Evolutionary conservation across 352 stramenopile species (phyloP).

Genomic region (Halophytophthora batemanensis): DNA sequence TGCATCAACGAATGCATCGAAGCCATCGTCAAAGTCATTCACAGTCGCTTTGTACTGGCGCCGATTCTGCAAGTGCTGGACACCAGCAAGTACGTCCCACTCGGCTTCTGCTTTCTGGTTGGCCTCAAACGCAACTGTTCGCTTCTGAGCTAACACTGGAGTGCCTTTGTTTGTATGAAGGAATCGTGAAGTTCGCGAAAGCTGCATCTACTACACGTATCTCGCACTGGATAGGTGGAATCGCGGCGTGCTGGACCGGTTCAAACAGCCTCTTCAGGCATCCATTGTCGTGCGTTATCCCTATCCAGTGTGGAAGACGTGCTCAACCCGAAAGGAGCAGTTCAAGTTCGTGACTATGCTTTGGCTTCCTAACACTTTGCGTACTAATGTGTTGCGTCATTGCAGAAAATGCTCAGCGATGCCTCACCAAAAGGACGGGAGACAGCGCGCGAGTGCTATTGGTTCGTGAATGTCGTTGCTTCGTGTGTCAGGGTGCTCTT

Average conservation of each 20-base stretch:
- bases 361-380: not conserved
- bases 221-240: constrained; percentile 44
- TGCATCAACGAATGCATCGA: constrained; percentile 56
- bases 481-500: not conserved
- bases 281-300: constrained; percentile 30
- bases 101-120: not conserved
- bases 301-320: not conserved
- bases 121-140: no score
- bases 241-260: constrained; percentile 33
- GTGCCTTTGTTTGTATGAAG: constrained; percentile 16
- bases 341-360: not conserved
- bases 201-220: constrained; percentile 51
- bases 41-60: constrained; percentile 46
- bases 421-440: constrained; percentile 57
- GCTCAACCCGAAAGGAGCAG: no score
- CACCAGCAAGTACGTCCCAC: constrained; percentile 44
- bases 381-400: not conserved
- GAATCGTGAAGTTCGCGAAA: constrained; percentile 60
- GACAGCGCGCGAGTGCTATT: constrained; percentile 57
- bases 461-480: constrained; percentile 24
- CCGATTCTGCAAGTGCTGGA: constrained; percentile 42
- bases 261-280: constrained; percentile 36
- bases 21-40: constrained; percentile 34
- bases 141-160: not conserved
- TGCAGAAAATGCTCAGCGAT: constrained; percentile 44